Conservation (phyloP, 441 rosid species). For the Francoa sonchifolia region DNA sequence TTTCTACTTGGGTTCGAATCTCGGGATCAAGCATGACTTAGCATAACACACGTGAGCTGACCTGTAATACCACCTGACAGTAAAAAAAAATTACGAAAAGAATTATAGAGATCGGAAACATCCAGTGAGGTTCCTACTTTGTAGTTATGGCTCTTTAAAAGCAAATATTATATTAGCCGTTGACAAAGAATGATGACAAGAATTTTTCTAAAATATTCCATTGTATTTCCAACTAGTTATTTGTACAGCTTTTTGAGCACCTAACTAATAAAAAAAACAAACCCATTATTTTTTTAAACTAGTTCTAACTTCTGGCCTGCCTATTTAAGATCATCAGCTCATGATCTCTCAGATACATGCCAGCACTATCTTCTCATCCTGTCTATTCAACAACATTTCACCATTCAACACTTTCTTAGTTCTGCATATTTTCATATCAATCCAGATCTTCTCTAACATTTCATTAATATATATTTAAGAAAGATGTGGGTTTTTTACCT, state of each 20-base stretch:
- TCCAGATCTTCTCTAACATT: slow-evolving; percentile 7
- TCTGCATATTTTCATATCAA: slow-evolving; percentile 3
- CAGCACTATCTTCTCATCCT: slow-evolving; percentile 36
- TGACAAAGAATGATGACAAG: slow-evolving; percentile 19
- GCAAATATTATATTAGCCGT: slow-evolving; percentile 9
- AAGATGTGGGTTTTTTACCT: slow-evolving; percentile 42
- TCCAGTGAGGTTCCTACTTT: too few species aligned
- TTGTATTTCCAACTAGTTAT: slow-evolving; percentile 22
- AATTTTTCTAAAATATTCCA: slow-evolving; percentile 15
- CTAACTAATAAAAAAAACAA: slow-evolving; percentile 1
- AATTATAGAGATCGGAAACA: too few species aligned
- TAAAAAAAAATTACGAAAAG: too few species aligned
- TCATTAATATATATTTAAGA: slow-evolving; percentile 8
- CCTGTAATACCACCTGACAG: too few species aligned
- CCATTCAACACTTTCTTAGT: slow-evolving; percentile 17
- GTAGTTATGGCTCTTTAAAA: background rate
- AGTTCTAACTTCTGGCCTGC: slow-evolving; percentile 22
- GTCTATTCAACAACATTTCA: slow-evolving; percentile 31
- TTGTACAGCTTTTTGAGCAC: slow-evolving; percentile 14
- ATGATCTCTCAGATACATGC: slow-evolving; percentile 37
- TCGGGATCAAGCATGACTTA: background rate
- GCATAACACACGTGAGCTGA: background rate
- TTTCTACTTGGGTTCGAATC: too few species aligned
- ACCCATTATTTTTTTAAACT: slow-evolving; percentile 11
- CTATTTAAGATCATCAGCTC: slow-evolving; percentile 42